Evolutionary conservation across 169 alveolate genomes (phyloP), one percentile per base, ranked within the genome.

Genomic region (Babesia gibsoni): DNA sequence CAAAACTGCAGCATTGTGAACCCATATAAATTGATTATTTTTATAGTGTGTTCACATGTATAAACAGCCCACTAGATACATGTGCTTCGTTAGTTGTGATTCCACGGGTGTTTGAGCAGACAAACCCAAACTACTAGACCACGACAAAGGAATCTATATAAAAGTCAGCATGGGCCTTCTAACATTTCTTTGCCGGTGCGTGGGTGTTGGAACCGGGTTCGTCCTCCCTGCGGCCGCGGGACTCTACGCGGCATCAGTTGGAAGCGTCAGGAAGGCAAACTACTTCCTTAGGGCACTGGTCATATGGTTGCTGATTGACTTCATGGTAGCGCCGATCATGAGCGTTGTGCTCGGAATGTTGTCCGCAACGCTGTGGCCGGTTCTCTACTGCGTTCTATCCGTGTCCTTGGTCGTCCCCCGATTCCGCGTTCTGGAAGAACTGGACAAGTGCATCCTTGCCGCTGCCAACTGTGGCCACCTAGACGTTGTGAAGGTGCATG

Each of bases 201-300:
- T 69, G 25, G 88, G 88, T 29, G 67, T 63, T 42, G 45, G 42
- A 14, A 27, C 52, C 64, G 88, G 88, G 8, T 79, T 79, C 61
- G 73, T 68, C 7, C 52, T 79, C 32, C 88, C 88, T 9, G 80
- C 63, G 6, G 33, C 36, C 18, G 58, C 43, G 20, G 88, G 88
- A 5, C 50, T 79, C 18, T 73, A 67, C 45, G 67, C 77, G 10
- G 65, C 82, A 1, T n/a, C 85, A 3, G 43, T 33, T 4, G 74
- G 69, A 3, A 52, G 69, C 53, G 52, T 46, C 27, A 52, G 61
- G 46, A 42, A 66, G 39, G 78, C 88, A 14, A 74, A 79, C 52
- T 69, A 50, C 69, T 79, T 30, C 33, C 84, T 79, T 18, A 49
- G 72, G 14, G 82, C 54, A 10, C 43, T 70, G 36, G 42, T 68